These are phyloP conservation scores for Syncephalastrum monosporum DNA, from an alignment of 371 early-diverging fungal genomes.

Conservation along the genomic window DNA sequence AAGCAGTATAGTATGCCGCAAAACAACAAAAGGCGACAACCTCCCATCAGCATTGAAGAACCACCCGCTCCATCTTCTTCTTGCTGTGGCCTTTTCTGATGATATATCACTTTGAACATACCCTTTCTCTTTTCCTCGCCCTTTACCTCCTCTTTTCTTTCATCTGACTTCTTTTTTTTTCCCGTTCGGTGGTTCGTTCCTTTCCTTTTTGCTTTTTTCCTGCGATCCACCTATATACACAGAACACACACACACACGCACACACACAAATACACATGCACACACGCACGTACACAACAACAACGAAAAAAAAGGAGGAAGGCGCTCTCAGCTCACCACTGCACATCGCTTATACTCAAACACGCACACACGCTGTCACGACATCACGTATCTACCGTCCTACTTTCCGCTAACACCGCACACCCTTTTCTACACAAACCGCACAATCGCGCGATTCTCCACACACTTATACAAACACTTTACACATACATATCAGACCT, in stretches of 20 bases:
- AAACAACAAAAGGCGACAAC: constrained; percentile 24
- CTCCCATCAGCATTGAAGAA: constrained; percentile 38
- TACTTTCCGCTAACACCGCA: too few species aligned
- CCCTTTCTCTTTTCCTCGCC: constrained; percentile 1
- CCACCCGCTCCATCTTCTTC: constrained; percentile 30
- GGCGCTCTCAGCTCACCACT: not conserved
- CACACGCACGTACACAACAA: constrained; percentile 58
- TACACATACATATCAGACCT: too few species aligned
- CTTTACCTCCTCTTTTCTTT: not conserved
- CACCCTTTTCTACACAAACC: too few species aligned
- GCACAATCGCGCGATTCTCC: too few species aligned
- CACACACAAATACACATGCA: constrained; percentile 51
- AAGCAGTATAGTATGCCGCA: constrained; percentile 42
- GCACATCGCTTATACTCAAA: too few species aligned
- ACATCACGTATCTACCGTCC: too few species aligned
- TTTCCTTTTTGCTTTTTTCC: too few species aligned
- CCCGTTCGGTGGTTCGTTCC: not conserved
- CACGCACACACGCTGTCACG: too few species aligned
- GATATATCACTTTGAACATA: not conserved
- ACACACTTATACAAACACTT: too few species aligned
- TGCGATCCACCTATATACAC: too few species aligned
- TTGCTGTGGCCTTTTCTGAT: constrained; percentile 37
- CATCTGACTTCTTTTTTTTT: not conserved
- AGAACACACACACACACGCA: too few species aligned
- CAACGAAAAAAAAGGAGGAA: constrained; percentile 4